phyloP scores from a whole-genome alignment of 495 filamentous ascomycete species.

The Paragyromitra xinjiangensis region DNA sequence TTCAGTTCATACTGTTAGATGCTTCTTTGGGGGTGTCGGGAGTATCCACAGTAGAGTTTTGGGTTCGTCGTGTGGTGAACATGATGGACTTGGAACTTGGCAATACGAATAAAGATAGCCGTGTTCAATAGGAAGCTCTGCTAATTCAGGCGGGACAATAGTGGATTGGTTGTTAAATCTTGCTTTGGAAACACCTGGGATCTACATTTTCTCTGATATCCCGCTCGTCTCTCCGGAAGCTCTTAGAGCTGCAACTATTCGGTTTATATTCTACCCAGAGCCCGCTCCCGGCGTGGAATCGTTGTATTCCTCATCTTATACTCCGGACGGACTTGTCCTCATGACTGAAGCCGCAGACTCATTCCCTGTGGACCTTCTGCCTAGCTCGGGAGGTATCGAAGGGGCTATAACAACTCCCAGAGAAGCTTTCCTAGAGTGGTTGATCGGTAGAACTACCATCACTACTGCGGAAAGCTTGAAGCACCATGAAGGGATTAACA shows the following conservation, averaged over 20 bases:
- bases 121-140: not conserved
- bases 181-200: conserved; percentile 75
- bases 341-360: conserved; percentile 71
- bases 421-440: conserved; percentile 77
- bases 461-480: conserved; percentile 75
- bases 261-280: conserved; percentile 66
- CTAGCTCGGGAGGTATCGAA: not conserved
- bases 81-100: not conserved
- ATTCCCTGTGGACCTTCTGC: conserved; percentile 69
- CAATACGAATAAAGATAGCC: not conserved
- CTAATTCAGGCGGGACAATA: conserved; percentile 14
- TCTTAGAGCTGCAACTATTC: conserved; percentile 62
- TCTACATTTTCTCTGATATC: conserved; percentile 70
- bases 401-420: conserved; percentile 60
- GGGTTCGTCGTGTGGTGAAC: not conserved
- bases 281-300: conserved; percentile 49
- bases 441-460: conserved; percentile 76
- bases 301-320: conserved; percentile 73
- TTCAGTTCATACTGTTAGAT: not conserved
- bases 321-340: conserved; percentile 65
- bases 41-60: not conserved
- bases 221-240: conserved; percentile 64
- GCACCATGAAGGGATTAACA: conserved; percentile 80
- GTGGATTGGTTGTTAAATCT: conserved; percentile 77
- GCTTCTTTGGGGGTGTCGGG: not conserved